Evolutionary conservation across 164 flowering plant genomes (phyloP), one percentile per base, ranked within the genome.

Genomic region (Aristolochia californica): DNA sequence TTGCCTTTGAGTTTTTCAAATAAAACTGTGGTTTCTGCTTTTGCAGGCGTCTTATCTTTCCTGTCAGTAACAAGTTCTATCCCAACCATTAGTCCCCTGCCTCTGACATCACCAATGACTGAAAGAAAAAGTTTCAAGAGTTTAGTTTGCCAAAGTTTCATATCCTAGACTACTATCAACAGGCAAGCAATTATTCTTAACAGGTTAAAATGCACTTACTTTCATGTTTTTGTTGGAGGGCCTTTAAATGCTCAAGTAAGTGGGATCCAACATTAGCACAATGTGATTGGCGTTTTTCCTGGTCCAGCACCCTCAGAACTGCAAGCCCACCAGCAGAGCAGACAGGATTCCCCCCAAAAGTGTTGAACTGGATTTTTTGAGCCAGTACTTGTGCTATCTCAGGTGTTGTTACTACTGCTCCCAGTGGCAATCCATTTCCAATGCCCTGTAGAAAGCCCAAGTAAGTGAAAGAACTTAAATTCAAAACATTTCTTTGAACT

Each of bases 301-400:
- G 79, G 53, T 93, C 97, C 56, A 93, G 65, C 58, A 93, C 99
- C 55, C 61, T 85, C 21, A 93, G 91, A 50, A 93, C 99, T 26
- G 94, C 96, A 63, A 72, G 95, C 38, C 99, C 99, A 57, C 99
- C 96, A 64, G 95, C 81, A 63, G 96, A 87, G 64, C 99, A 89
- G 2, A 90, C 97, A 50, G 99, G 99, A 71, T 93, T 93, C 44
- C 99, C 97, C 25, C 99, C 99, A 72, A 87, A 93, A 43, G 99
- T 93, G 73, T 93, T 93, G 55, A 93, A 93, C 61, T 84, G 97
- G 67, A 87, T 80, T 70, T 87, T 89, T 60, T 84, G 88, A 58
- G 95, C 78, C 87, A 93, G 38, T 7, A 83, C 93, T 55, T 67
- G 74, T 58, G 99, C 96, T 62, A 93, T 89, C 68, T 93, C 97